These are phyloP conservation scores for Claviceps monticola DNA, from an alignment of 2,329 filamentous ascomycete species.

Conservation along the genomic window DNA sequence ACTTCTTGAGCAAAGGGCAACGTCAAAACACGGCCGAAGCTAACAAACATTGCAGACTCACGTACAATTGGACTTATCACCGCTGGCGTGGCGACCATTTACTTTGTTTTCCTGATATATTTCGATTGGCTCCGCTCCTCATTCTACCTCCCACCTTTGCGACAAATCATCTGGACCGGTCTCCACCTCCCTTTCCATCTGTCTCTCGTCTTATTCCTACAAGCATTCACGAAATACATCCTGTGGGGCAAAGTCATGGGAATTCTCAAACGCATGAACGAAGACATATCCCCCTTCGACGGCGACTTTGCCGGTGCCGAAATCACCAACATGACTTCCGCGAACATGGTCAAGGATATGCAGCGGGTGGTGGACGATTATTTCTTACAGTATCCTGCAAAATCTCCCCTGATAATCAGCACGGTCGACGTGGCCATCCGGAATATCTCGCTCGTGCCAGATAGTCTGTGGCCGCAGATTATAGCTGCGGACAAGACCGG, in stretches of 20 bases:
- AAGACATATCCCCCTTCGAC: constrained; percentile 6
- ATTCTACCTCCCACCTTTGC: constrained; percentile 35
- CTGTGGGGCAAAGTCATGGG: constrained; percentile 29
- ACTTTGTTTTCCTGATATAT: constrained; percentile 32
- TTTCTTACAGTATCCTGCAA: background rate
- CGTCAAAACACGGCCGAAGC: background rate
- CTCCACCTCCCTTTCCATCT: constrained; percentile 52
- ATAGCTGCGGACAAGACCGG: background rate
- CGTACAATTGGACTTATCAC: constrained; percentile 26
- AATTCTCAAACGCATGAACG: constrained; percentile 11
- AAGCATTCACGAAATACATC: constrained; percentile 45
- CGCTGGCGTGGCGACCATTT: constrained; percentile 26
- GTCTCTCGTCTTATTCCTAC: constrained; percentile 47
- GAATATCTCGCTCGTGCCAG: background rate
- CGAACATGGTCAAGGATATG: background rate
- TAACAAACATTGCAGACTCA: background rate
- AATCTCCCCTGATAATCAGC: background rate
- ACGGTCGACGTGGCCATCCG: background rate
- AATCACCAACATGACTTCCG: background rate
- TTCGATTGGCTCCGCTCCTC: constrained; percentile 54
- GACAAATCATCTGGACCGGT: constrained; percentile 44
- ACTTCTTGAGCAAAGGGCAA: background rate
- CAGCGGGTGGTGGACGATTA: background rate
- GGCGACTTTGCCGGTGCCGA: background rate
- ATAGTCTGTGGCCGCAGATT: background rate